Base-by-base conservation (phyloP, 257 asterid species). In the Buddleja alternifolia region DNA sequence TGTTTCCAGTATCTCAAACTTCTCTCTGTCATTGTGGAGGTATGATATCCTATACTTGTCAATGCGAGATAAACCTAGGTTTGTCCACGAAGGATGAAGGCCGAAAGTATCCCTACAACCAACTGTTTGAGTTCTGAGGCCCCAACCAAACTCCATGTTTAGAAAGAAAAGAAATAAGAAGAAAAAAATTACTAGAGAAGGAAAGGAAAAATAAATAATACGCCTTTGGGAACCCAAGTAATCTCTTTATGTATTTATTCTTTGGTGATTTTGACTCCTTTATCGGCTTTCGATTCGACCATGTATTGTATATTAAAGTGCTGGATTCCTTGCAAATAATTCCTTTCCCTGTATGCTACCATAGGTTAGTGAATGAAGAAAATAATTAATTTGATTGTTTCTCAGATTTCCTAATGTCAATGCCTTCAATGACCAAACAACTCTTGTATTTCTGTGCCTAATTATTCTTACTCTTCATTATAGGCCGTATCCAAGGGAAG, bases 401-500 rank as follows among this genome's bases (percentile, higher is more conserved):
- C 14, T 9, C 9, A 6, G 32, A 20, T 16, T 51, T 51, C 19
- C 50, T 29, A 20, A 40, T 6, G 4, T 48, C 34, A 36, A 14
- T 47, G 12, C 23, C 47, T 32, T 48, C 15, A 3, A 47, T 70
- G 25, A 60, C 62, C 50, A 69, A 39, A 29, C 29, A 23, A 52
- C 44, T 20, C 25, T 25, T 45, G 56, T 21, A 44, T 55, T 53
- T 8, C 34, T 52, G n/a, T 29, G 46, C 68, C 17, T 53, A 17
- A 74, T 21, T 70, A 9, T 44, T 63, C 17, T 34, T 21, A 57
- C 53, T 63, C 50, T 56, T 67, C 36, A 47, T 69, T 78, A 21
- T 66, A 93, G 99, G 92, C 82, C 45, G 72, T 90, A 72, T 84
- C 97, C 21, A 93, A 93, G 84, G 97, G 96, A 70, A 87, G 93